Conservation (phyloP, 108 stramenopile genomes). For the Cyclotella kingstonii region DNA sequence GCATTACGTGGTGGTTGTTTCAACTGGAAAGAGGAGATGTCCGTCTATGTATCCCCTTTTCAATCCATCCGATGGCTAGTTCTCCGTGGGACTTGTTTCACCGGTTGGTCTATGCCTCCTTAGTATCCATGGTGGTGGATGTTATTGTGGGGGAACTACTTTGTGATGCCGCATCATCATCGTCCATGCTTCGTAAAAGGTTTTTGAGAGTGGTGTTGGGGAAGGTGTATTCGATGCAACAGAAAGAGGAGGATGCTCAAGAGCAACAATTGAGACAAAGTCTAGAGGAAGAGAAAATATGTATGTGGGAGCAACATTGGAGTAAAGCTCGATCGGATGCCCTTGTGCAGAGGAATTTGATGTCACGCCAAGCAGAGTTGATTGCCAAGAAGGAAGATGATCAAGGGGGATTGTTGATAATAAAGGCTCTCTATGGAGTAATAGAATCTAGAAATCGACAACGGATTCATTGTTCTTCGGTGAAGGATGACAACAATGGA, state of each 20-base stretch:
- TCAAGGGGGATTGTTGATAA: slow-evolving; percentile 37
- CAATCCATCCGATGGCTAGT: slow-evolving; percentile 4
- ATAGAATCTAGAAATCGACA: slow-evolving; percentile 21
- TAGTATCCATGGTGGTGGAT: slow-evolving; percentile 29
- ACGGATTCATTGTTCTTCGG: slow-evolving; percentile 14
- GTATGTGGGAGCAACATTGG: slow-evolving; percentile 1
- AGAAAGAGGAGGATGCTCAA: neutral
- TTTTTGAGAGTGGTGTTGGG: slow-evolving; percentile 25
- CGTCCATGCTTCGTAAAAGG: slow-evolving; percentile 13
- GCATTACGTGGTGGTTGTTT: slow-evolving; percentile 27
- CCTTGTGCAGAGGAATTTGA: slow-evolving; percentile 21
- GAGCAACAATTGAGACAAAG: neutral
- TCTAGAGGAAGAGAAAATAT: neutral
- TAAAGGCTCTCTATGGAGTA: slow-evolving; percentile 40
- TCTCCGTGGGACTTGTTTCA: slow-evolving; percentile 22
- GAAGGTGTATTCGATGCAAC: slow-evolving; percentile 1
- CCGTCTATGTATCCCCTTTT: slow-evolving; percentile 17
- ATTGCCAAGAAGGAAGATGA: slow-evolving; percentile 29
- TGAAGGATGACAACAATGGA: neutral
- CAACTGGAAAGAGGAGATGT: slow-evolving; percentile 39
- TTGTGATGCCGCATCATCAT: slow-evolving; percentile 19
- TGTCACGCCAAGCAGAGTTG: slow-evolving; percentile 26
- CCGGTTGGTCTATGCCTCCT: slow-evolving; percentile 26
- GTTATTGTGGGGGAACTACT: slow-evolving; percentile 27
- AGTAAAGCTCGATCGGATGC: slow-evolving; percentile 24